A percentile compares a stretch with the other conserved stretches of the same genome.
These are phyloP conservation scores for Colletotrichum tamarilloi DNA, from an alignment of 2,329 filamentous ascomycete genomes.

Conservation along the genomic window DNA sequence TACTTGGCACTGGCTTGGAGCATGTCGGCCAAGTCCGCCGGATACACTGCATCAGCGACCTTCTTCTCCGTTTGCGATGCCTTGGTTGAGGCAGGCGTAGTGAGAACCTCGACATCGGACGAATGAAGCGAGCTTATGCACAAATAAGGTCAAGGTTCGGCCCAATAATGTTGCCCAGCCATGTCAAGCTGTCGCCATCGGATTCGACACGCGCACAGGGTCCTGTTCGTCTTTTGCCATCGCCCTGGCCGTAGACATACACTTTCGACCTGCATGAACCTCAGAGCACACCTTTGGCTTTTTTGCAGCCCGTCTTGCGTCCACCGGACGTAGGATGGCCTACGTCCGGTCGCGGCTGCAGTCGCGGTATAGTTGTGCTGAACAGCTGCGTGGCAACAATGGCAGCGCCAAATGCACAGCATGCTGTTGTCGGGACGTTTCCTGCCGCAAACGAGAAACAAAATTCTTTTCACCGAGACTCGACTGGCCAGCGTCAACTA, in stretches of 20 bases:
- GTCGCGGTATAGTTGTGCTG: background rate
- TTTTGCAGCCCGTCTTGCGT: constrained; percentile 2
- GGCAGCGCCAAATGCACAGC: background rate
- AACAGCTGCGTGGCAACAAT: background rate
- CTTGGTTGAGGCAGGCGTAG: background rate
- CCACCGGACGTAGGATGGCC: background rate
- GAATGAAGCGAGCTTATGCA: background rate
- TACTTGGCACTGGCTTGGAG: background rate
- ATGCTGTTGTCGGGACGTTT: background rate
- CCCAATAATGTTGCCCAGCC: background rate
- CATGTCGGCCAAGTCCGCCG: background rate
- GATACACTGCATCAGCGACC: background rate
- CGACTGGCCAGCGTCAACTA: background rate
- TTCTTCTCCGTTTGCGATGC: constrained; percentile 16
- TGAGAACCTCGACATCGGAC: background rate
- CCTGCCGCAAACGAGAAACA: background rate
- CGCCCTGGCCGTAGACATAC: background rate
- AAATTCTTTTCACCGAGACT: background rate
- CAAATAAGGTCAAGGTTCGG: background rate
- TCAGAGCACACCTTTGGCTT: background rate
- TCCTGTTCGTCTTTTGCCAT: constrained; percentile 1
- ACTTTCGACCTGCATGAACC: constrained; percentile 13
- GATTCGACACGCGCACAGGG: background rate
- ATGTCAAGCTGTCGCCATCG: constrained; percentile 7
- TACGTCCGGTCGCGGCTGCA: background rate